phyloP scores from a whole-genome alignment of 441 rosid species.

The Pelargonium fulgidum region DNA sequence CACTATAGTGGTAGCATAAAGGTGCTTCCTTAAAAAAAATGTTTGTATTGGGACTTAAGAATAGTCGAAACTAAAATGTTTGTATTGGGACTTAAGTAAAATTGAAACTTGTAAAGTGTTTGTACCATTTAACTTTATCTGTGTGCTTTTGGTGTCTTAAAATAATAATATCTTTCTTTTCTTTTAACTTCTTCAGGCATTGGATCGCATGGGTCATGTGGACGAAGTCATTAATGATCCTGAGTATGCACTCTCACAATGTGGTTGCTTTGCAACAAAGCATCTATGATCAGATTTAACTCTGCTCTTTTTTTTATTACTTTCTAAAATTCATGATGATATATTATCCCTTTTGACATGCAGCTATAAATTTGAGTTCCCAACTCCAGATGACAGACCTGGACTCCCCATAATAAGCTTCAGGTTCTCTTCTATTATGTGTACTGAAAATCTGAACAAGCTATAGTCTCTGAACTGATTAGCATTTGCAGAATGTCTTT shows the following conservation, averaged over 20 bases:
- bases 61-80: background rate
- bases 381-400: constrained; percentile 97
- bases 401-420: constrained; percentile 96
- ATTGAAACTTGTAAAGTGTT: background rate
- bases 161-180: background rate
- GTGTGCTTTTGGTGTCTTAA: constrained; percentile 8
- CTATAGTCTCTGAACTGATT: background rate
- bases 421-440: constrained; percentile 51
- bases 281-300: constrained; percentile 7
- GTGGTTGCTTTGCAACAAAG: constrained; percentile 6
- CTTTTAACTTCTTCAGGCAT: constrained; percentile 45
- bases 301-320: constrained; percentile 14
- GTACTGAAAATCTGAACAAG: constrained; percentile 10
- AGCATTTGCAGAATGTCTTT: background rate
- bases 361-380: constrained; percentile 98
- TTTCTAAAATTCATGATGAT: background rate
- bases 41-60: too few relatives aligned
- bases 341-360: constrained; percentile 22
- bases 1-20: background rate
- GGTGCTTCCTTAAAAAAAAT: background rate
- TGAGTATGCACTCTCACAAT: constrained; percentile 49
- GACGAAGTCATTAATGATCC: constrained; percentile 95
- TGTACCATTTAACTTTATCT: background rate
- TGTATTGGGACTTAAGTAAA: background rate
- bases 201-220: constrained; percentile 83